Conservation (phyloP, 2,329 filamentous ascomycete genomes). For the Mollisiaceae sp. region DNA sequence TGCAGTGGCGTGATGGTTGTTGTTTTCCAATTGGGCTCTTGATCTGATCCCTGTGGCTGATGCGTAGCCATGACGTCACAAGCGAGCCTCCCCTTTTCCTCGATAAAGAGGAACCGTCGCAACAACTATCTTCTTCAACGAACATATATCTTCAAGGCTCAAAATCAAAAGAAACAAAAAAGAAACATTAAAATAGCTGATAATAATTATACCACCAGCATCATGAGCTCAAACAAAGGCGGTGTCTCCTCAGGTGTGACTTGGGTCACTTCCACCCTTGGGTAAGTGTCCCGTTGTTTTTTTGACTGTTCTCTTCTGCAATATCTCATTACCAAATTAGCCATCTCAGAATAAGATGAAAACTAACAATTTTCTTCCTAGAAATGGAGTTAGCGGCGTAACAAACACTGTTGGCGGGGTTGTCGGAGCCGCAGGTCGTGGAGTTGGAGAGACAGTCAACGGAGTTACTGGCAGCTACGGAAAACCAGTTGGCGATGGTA, state of each 20-base stretch:
- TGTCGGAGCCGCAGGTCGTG: constrained; percentile 34
- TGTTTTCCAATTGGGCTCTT: not conserved
- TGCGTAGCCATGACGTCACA: constrained; percentile 8
- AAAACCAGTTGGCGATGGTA: constrained; percentile 36
- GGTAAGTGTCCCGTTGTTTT: constrained; percentile 16
- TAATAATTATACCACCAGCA: not conserved
- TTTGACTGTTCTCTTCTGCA: not conserved
- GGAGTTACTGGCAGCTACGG: constrained; percentile 33
- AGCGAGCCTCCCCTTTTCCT: not conserved
- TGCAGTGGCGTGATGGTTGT: no score
- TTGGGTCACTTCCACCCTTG: constrained; percentile 30
- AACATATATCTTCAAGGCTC: not conserved
- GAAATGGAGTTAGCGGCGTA: constrained; percentile 31
- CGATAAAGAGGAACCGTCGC: not conserved
- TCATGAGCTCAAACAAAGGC: constrained; percentile 24
- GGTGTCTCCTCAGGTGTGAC: constrained; percentile 27
- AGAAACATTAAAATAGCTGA: not conserved
- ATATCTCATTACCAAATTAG: no score
- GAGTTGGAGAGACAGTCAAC: constrained; percentile 36
- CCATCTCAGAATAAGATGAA: not conserved
- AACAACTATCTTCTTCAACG: not conserved
- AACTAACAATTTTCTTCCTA: constrained; percentile 3
- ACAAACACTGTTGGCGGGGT: constrained; percentile 34
- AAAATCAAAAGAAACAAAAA: not conserved
- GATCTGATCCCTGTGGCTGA: constrained; percentile 2